phyloP scores from a whole-genome alignment of 164 flowering plant genomes.

The Dillenia suffruticosa region DNA sequence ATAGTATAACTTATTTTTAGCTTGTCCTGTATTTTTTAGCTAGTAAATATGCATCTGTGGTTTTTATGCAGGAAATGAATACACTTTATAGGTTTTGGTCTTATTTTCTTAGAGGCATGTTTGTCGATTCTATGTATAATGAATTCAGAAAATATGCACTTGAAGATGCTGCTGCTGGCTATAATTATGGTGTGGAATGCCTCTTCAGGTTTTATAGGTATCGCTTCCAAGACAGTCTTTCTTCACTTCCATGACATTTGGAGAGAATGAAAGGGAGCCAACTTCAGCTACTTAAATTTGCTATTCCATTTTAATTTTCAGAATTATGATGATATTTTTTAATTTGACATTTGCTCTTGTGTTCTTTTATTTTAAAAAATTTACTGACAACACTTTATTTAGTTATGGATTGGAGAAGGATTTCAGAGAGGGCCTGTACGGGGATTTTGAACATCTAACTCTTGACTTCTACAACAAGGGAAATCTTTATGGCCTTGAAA shows the following conservation, averaged over 20 bases:
- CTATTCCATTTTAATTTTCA: not conserved
- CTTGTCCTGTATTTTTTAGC: too few species aligned
- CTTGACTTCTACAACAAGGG: conserved; percentile 80
- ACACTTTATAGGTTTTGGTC: conserved; percentile 93
- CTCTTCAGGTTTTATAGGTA: conserved; percentile 98
- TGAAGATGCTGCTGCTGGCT: conserved; percentile 91
- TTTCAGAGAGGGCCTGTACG: conserved; percentile 71
- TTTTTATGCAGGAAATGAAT: conserved; percentile 88
- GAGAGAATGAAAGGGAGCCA: not conserved
- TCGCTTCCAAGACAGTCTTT: not conserved
- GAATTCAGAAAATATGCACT: conserved; percentile 77
- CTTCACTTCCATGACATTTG: not conserved
- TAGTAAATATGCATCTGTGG: conserved; percentile 4
- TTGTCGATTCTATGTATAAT: conserved; percentile 72
- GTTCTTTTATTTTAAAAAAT: not conserved
- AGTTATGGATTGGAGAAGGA: conserved; percentile 96
- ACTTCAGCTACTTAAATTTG: not conserved
- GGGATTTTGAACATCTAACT: conserved; percentile 79
- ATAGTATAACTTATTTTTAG: too few species aligned
- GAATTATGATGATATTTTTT: not conserved
- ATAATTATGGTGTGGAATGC: conserved; percentile 89
- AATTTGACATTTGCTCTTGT: not conserved
- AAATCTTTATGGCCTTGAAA: conserved; percentile 90
- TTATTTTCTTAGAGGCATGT: conserved; percentile 71
- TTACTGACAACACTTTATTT: conserved; percentile 9